A percentile compares a stretch with the other conserved stretches of the same genome.
These are phyloP conservation scores for Wallacemonas sp. DNA, from an alignment of 208 protist genomes.

Conservation along the genomic window DNA sequence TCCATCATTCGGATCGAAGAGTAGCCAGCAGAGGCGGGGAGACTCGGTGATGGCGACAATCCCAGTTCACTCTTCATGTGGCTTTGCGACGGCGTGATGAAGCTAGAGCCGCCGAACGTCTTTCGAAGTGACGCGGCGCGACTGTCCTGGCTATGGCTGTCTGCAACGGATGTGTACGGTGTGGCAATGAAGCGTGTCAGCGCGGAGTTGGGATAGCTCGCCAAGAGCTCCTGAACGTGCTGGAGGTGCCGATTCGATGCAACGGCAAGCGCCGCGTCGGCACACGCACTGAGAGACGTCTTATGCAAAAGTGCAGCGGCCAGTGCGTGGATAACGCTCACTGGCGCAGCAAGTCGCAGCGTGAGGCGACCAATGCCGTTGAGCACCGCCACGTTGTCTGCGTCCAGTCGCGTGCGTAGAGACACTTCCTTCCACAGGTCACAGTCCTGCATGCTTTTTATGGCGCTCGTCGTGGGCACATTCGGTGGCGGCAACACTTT, in stretches of 20 bases:
- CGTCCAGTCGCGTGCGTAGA: slow-evolving; percentile 17
- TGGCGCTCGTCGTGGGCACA: slow-evolving; percentile 37
- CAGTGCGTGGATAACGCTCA: slow-evolving; percentile 19
- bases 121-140: slow-evolving; percentile 11
- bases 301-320: slow-evolving; percentile 31
- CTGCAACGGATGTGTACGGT: slow-evolving; percentile 1
- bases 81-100: slow-evolving; percentile 36
- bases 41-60: slow-evolving; percentile 36
- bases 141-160: background rate
- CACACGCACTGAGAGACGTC: slow-evolving; percentile 36
- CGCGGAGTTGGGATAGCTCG: slow-evolving; percentile 19
- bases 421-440: slow-evolving; percentile 27
- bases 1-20: slow-evolving; percentile 15
- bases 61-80: slow-evolving; percentile 45
- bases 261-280: slow-evolving; percentile 47
- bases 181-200: slow-evolving; percentile 59
- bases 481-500: slow-evolving; percentile 23
- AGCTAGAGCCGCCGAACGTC: slow-evolving; percentile 20
- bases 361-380: slow-evolving; percentile 70
- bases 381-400: slow-evolving; percentile 28
- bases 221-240: slow-evolving; percentile 26
- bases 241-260: slow-evolving; percentile 39
- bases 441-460: slow-evolving; percentile 31
- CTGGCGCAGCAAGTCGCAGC: slow-evolving; percentile 43
- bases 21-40: slow-evolving; percentile 15